Percentiles rank a stretch among this genome's conserved stretches.
Conservation (phyloP, 2,329 filamentous ascomycete species). For the Trichoderma citrinoviride region DNA sequence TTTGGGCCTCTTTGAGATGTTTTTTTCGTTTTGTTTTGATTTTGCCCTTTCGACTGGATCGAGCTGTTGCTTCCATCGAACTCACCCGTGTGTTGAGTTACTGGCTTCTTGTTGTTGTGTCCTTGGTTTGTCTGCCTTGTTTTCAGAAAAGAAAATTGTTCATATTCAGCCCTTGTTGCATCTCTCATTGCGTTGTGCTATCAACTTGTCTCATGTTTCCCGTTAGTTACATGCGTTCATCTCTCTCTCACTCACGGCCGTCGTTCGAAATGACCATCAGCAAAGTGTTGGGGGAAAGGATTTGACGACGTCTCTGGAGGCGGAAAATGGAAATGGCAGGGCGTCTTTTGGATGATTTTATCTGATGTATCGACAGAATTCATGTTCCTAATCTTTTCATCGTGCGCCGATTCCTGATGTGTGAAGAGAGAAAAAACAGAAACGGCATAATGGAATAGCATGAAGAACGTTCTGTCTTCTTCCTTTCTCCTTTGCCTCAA, state of each 20-base stretch:
- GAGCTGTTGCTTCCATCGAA: too few relatives aligned
- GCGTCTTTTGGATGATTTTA: too few relatives aligned
- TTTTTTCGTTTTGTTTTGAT: not conserved
- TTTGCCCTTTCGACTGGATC: not conserved
- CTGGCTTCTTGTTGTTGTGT: not conserved
- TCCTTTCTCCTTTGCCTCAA: not conserved
- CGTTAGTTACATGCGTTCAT: not conserved
- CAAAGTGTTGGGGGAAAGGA: too few relatives aligned
- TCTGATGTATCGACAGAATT: too few relatives aligned
- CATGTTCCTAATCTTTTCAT: too few relatives aligned
- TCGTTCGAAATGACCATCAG: not conserved
- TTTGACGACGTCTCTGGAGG: too few relatives aligned
- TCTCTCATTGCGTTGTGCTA: not conserved
- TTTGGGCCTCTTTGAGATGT: not conserved
- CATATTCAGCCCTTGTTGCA: not conserved
- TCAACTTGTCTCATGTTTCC: not conserved
- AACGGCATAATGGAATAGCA: not conserved
- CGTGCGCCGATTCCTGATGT: too few relatives aligned
- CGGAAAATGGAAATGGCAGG: too few relatives aligned
- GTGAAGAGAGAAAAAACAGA: not conserved
- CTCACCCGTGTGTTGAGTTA: not conserved
- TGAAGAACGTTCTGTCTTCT: not conserved
- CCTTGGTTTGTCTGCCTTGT: not conserved
- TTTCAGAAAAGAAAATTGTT: slow-evolving; percentile 6
- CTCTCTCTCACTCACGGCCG: not conserved